Evolutionary conservation across 129 eudicot genomes (phyloP).

Genomic region (Centaurea solstitialis): DNA sequence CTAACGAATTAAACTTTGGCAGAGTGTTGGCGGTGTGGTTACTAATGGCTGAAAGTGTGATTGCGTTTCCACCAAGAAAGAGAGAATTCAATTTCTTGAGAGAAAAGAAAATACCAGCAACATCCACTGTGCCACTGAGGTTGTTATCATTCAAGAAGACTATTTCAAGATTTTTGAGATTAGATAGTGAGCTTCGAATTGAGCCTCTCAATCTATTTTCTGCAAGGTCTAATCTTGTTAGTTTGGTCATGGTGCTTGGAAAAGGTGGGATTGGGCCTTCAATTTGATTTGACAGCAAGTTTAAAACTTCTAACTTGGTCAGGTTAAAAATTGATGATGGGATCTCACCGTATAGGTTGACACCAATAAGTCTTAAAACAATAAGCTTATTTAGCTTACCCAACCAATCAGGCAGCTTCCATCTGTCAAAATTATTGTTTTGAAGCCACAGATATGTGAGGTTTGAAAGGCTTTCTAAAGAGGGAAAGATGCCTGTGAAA

Average conservation of each 20-base stretch:
- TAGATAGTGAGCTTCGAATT: conserved; percentile 24
- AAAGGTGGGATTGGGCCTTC: conserved; percentile 9
- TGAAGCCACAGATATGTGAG: neutral
- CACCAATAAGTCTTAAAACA: neutral
- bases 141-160: neutral
- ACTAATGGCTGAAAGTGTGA: conserved; percentile 1
- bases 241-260: conserved; percentile 7
- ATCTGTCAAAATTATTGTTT: neutral
- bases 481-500: conserved; percentile 9
- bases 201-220: conserved; percentile 11
- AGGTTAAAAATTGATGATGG: conserved; percentile 25
- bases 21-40: neutral
- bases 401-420: conserved; percentile 22
- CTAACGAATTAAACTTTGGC: neutral
- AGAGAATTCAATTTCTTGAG: conserved; percentile 9
- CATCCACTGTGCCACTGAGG: conserved; percentile 23
- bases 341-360: conserved; percentile 21
- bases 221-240: neutral
- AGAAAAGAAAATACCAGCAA: conserved; percentile 2
- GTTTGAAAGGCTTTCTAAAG: conserved; percentile 22
- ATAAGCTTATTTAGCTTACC: conserved; percentile 21
- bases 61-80: neutral
- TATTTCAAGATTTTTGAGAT: conserved; percentile 11
- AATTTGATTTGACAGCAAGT: neutral
- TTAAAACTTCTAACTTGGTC: neutral